Evolutionary conservation across 2,329 filamentous ascomycete species (phyloP).

Genomic region (Corinectria fuckeliana): DNA sequence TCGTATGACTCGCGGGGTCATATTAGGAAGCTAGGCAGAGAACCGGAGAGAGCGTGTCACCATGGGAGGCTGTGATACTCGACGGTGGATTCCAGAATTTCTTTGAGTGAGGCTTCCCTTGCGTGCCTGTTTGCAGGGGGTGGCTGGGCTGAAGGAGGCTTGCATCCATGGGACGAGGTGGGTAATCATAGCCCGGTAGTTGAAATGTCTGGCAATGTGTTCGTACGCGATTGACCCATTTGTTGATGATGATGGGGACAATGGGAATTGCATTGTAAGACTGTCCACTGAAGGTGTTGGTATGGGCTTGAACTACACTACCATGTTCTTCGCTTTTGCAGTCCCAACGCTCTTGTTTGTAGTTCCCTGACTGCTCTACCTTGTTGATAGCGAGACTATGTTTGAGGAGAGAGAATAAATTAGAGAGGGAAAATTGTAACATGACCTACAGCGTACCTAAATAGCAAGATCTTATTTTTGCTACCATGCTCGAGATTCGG

Average conservation of each 20-base stretch:
- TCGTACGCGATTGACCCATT: background rate
- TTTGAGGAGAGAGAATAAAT: no score
- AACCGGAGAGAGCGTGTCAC: background rate
- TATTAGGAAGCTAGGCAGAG: background rate
- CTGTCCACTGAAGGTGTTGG: background rate
- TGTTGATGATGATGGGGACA: background rate
- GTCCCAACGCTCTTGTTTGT: no score
- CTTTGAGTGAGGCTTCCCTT: background rate
- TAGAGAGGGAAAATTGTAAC: no score
- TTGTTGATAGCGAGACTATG: no score
- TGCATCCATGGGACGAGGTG: background rate
- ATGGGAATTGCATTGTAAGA: background rate
- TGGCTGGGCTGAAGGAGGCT: no score
- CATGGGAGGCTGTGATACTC: background rate
- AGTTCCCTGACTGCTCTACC: no score
- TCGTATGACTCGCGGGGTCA: no score
- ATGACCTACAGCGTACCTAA: no score
- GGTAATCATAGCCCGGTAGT: background rate
- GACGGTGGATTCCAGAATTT: background rate
- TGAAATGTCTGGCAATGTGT: background rate
- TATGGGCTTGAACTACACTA: no score
- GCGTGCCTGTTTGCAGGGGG: background rate
- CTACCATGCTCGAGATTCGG: no score
- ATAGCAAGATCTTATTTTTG: no score
- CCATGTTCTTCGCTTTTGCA: no score